A percentile compares a stretch with the other conserved stretches of the same genome.
Evolutionary conservation across 257 asterid genomes (phyloP).

Genomic region (Penstemon newberryi): DNA sequence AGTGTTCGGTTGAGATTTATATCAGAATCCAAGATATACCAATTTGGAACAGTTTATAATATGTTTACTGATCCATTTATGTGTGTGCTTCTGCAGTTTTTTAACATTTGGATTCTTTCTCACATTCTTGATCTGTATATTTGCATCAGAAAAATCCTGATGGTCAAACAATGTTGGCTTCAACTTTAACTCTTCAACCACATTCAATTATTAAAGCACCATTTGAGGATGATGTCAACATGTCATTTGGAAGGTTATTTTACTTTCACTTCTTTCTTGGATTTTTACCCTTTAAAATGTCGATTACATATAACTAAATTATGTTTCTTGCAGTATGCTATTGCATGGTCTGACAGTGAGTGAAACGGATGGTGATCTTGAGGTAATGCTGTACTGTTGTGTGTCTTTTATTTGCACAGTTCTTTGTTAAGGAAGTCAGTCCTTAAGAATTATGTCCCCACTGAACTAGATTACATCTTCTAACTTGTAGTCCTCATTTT

Average conservation of each 20-base stretch:
- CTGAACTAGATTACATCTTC: constrained; percentile 20
- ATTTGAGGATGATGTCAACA: constrained; percentile 78
- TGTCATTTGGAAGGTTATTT: constrained; percentile 91
- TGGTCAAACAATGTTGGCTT: constrained; percentile 89
- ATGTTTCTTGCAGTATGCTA: constrained; percentile 74
- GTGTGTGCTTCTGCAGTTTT: constrained; percentile 16
- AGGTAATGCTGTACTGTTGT: constrained; percentile 49
- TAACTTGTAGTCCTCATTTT: constrained; percentile 7
- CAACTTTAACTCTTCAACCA: constrained; percentile 86
- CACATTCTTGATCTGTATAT: constrained; percentile 20
- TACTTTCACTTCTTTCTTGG: constrained; percentile 12
- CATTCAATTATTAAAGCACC: constrained; percentile 62
- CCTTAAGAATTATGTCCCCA: constrained; percentile 8
- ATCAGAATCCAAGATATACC: constrained; percentile 1
- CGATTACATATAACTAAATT: constrained; percentile 23
- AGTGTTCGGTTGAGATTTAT: background rate
- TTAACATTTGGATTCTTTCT: constrained; percentile 15
- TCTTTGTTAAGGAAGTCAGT: background rate
- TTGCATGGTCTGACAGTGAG: constrained; percentile 79
- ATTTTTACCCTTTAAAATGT: constrained; percentile 24
- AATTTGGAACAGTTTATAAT: background rate
- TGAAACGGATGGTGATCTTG: constrained; percentile 89
- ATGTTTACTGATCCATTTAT: background rate
- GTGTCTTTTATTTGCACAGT: too few relatives aligned
- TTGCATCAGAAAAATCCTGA: constrained; percentile 71